phyloP scores from a whole-genome alignment of 1,284 basidiomycete species.

The Afroboletus lepidellus region DNA sequence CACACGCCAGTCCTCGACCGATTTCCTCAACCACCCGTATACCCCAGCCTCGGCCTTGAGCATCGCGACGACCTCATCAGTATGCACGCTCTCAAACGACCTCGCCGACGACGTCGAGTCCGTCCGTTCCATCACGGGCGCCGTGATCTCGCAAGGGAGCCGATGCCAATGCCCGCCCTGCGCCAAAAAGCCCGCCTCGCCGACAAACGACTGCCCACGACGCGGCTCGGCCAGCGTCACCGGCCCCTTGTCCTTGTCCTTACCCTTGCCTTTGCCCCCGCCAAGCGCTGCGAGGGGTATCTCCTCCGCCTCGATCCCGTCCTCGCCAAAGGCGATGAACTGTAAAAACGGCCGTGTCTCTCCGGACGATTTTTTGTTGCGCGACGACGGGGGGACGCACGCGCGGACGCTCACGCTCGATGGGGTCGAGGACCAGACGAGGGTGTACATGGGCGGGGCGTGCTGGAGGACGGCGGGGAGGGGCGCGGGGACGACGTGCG shows the following conservation, averaged over 20 bases:
- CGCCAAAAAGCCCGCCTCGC: constrained; percentile 62
- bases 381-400: constrained; percentile 33
- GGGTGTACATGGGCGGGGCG: constrained; percentile 48
- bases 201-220: constrained; percentile 59
- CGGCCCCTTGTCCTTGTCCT: constrained; percentile 39
- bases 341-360: constrained; percentile 51
- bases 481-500: constrained; percentile 66
- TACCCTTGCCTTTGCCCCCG: constrained; percentile 26
- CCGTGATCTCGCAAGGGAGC: constrained; percentile 37
- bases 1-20: constrained; percentile 67
- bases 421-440: constrained; percentile 62
- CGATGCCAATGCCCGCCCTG: constrained; percentile 72
- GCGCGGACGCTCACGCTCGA: constrained; percentile 55
- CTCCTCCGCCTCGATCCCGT: constrained; percentile 72
- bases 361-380: no score
- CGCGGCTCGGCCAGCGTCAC: constrained; percentile 50
- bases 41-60: constrained; percentile 58
- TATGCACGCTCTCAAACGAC: constrained; percentile 51
- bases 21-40: constrained; percentile 73
- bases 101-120: constrained; percentile 42
- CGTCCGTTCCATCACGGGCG: constrained; percentile 35
- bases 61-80: constrained; percentile 46
- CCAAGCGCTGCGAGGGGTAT: constrained; percentile 41
- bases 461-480: constrained; percentile 52
- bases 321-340: constrained; percentile 62